These are phyloP conservation scores for Panicum miliaceum DNA, from an alignment of 176 grass and related monocot genomes.

Conservation along the genomic window DNA sequence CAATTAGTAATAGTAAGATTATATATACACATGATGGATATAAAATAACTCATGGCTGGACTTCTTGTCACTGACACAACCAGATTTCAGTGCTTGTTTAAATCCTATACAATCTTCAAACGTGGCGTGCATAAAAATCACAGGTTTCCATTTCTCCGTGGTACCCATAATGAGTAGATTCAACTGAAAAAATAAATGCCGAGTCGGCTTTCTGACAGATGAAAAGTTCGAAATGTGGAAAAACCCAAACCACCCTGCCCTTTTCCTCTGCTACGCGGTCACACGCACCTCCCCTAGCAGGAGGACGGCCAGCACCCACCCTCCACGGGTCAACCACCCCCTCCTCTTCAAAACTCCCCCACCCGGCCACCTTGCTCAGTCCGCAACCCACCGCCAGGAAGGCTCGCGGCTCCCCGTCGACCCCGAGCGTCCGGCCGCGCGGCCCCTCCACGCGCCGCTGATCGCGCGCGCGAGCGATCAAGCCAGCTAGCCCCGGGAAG, in stretches of 20 bases:
- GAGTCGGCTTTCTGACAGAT: neutral
- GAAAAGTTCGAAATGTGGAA: neutral
- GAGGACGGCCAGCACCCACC: neutral
- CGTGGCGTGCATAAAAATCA: neutral
- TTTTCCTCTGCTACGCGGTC: neutral
- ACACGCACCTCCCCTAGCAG: neutral
- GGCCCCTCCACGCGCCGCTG: slow-evolving; percentile 24
- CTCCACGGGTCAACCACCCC: slow-evolving; percentile 35
- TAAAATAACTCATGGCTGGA: no score
- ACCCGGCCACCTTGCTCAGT: neutral
- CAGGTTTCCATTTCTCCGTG: neutral
- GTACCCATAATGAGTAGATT: neutral
- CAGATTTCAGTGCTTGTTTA: no score
- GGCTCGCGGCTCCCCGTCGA: slow-evolving; percentile 15
- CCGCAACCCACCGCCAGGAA: slow-evolving; percentile 16
- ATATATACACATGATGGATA: no score
- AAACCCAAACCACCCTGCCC: neutral
- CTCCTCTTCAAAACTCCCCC: slow-evolving; percentile 41
- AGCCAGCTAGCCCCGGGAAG: neutral
- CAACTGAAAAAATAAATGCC: neutral
- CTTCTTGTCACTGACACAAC: no score
- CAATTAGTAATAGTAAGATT: no score
- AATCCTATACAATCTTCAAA: neutral
- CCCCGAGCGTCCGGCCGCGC: neutral
- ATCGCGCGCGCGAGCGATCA: neutral